Base-by-base conservation (phyloP, 2,329 filamentous ascomycete species). In the Aureobasidium namibiae region DNA sequence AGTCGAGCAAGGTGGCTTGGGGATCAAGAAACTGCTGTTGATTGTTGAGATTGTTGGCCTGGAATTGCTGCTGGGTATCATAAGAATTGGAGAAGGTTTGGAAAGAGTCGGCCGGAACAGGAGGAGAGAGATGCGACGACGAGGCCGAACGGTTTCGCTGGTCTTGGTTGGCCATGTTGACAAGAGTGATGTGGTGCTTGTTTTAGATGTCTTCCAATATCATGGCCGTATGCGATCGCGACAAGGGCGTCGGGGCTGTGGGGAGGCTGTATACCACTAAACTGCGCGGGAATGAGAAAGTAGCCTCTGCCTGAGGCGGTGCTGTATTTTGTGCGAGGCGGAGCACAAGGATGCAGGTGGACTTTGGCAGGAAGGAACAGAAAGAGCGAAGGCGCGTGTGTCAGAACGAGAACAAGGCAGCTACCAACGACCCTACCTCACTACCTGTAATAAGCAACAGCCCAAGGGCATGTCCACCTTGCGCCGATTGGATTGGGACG, bases 181-280 rank as follows among this genome's bases (percentile, higher is more conserved):
- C 41, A 33, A 23, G 21, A 2, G 31, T 57, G 14, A 21, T 21
- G 34, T 33, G 33, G 14, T 31, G 39, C 11, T 18, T 45, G 26
- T 14, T 23, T 56, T 39, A 57, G 41, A 48, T 57, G 34, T 57
- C 41, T 46, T 57, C 54, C 54, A 57, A 57, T 57, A 48, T 33
- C 54, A 57, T 57, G 31, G 42, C 42, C 41, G 29, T 23, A 34
- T 48, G 54, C 52, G 24, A 16, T 48, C 34, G 54, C 54, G 54
- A 57, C 54, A 46, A 46, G 16, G 42, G 42, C 42, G 54, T 57
- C 42, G 54, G 23, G 54, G 54, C 54, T 57, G 54, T 57, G 54
- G 42, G 33, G 54, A 57, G 54, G 54, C 54, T 57, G 54, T 57
- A 57, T 57, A 44, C n/a, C n/a, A n/a, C n/a, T n/a, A n/a, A n/a